A percentile compares a stretch with the other conserved stretches of the same genome.
phyloP scores from a whole-genome alignment of 305 asterid genomes.

The Fraxinus sp. region DNA sequence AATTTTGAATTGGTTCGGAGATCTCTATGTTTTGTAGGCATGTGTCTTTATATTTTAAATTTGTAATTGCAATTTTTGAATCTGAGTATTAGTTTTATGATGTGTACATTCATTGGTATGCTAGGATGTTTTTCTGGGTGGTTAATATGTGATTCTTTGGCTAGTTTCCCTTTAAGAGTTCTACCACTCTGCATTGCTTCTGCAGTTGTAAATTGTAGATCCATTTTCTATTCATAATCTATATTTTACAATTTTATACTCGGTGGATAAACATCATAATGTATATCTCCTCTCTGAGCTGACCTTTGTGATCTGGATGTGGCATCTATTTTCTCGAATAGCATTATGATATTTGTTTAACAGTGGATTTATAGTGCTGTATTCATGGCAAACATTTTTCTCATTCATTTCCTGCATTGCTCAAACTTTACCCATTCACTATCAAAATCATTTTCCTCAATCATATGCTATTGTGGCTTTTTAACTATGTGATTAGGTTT shows the following conservation, averaged over 20 bases:
- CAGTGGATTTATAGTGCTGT: background rate
- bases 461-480: background rate
- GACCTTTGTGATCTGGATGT: background rate
- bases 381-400: background rate
- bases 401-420: background rate
- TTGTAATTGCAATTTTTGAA: background rate
- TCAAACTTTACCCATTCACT: background rate
- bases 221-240: background rate
- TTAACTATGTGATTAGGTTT: background rate
- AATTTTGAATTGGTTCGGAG: conserved; percentile 16
- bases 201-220: background rate
- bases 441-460: background rate
- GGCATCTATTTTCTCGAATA: background rate
- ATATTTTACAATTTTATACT: background rate
- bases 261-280: background rate
- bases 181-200: background rate
- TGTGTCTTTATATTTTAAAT: background rate
- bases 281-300: background rate
- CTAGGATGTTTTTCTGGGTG: background rate
- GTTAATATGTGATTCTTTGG: background rate
- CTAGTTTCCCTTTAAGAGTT: background rate
- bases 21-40: background rate
- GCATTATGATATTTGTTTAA: background rate
- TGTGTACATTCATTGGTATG: background rate
- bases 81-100: background rate